phyloP scores from a whole-genome alignment of 805 yeast genomes.

The Nadsonia fulvescens region DNA sequence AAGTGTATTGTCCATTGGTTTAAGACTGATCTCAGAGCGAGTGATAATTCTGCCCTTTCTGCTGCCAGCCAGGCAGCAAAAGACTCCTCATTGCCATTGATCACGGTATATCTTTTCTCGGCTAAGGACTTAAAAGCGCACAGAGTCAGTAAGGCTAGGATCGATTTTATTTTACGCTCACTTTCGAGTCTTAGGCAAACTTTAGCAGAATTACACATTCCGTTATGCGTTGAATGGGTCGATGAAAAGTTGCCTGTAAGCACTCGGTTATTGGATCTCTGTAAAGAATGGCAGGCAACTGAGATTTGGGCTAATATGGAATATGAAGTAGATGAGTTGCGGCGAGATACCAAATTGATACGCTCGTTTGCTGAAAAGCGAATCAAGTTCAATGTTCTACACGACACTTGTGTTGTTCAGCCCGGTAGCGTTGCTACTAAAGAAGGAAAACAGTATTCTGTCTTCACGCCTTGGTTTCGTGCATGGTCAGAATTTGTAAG shows the following conservation, averaged over 20 bases:
- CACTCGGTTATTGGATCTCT: no score
- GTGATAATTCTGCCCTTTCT: slow-evolving; percentile 26
- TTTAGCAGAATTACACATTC: slow-evolving; percentile 21
- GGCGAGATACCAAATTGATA: slow-evolving; percentile 15
- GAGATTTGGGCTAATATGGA: slow-evolving; percentile 23
- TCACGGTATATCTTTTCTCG: slow-evolving; percentile 26
- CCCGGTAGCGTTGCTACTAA: slow-evolving; percentile 23
- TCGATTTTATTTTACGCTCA: slow-evolving; percentile 22
- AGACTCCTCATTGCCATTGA: slow-evolving; percentile 18
- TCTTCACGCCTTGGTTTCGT: slow-evolving; percentile 28
- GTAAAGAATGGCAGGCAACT: slow-evolving; percentile 13
- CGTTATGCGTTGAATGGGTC: slow-evolving; percentile 14
- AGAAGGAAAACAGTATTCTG: slow-evolving; percentile 23
- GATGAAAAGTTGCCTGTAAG: not conserved
- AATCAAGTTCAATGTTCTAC: slow-evolving; percentile 17
- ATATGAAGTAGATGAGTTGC: slow-evolving; percentile 29
- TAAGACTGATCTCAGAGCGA: slow-evolving; percentile 26
- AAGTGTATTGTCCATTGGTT: slow-evolving; percentile 38
- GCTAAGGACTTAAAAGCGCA: slow-evolving; percentile 26
- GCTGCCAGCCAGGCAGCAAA: slow-evolving; percentile 21
- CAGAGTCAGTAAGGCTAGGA: slow-evolving; percentile 25
- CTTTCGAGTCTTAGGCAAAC: slow-evolving; percentile 18
- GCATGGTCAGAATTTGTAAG: slow-evolving; percentile 24
- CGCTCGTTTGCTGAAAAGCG: slow-evolving; percentile 8
- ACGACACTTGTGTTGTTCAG: slow-evolving; percentile 25